Evolutionary conservation across 2,329 filamentous ascomycete species (phyloP).

Genomic region (Scopulariopsis brevicaulis): DNA sequence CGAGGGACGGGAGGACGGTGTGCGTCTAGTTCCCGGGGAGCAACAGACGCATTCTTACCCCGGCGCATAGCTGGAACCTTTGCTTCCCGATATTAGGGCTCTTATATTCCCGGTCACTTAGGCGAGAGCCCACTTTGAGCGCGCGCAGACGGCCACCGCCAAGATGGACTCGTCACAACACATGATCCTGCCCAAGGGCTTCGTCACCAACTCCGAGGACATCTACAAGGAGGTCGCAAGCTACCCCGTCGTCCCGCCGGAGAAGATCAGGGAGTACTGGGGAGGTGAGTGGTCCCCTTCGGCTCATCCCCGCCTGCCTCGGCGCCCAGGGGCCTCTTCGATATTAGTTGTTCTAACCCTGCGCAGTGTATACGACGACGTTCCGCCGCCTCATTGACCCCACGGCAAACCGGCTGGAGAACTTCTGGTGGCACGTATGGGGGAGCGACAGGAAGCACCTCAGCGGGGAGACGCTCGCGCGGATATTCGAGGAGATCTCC

Average conservation of each 20-base stretch:
- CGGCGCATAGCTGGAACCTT: background rate
- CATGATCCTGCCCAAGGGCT: constrained; percentile 43
- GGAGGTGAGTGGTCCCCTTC: constrained; percentile 31
- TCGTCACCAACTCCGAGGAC: constrained; percentile 39
- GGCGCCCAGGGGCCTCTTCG: background rate
- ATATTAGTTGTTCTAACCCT: constrained; percentile 1
- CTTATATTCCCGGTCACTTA: background rate
- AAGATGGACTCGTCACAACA: constrained; percentile 23
- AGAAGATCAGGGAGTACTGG: constrained; percentile 45
- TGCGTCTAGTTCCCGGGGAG: background rate
- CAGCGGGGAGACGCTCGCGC: constrained; percentile 40
- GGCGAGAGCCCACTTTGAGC: background rate
- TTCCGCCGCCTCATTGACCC: constrained; percentile 47
- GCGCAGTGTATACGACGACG: constrained; percentile 48
- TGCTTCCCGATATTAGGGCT: background rate
- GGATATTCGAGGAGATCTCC: constrained; percentile 46
- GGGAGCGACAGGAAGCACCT: constrained; percentile 43
- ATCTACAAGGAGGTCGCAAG: constrained; percentile 43
- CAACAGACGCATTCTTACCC: background rate
- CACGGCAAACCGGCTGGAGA: constrained; percentile 50
- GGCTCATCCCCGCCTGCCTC: constrained; percentile 8
- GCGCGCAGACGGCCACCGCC: background rate
- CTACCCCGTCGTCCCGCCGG: constrained; percentile 34
- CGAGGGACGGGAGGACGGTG: background rate
- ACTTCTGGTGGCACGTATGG: constrained; percentile 58